A percentile compares a stretch with the other conserved stretches of the same genome.
These are phyloP conservation scores for Fraxinus latifolia DNA, from an alignment of 305 asterid genomes.

Conservation along the genomic window DNA sequence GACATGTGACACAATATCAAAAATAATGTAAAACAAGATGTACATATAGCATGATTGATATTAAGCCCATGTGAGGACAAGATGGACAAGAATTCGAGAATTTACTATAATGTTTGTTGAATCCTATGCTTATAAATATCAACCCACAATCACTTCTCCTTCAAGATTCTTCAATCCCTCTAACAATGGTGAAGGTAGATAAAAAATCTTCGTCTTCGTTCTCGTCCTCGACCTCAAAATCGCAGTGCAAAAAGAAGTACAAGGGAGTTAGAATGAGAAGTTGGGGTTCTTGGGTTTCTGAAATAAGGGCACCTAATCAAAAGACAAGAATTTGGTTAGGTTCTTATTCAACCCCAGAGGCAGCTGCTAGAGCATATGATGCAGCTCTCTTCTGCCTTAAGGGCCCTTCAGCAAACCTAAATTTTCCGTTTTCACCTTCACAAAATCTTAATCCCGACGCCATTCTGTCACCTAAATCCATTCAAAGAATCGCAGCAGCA, in stretches of 20 bases:
- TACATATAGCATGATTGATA: not conserved
- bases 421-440: slow-evolving; percentile 48
- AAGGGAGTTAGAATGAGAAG: slow-evolving; percentile 94
- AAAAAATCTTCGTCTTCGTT: slow-evolving; percentile 21
- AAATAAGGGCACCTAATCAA: slow-evolving; percentile 87
- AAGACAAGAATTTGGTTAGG: slow-evolving; percentile 93
- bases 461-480: slow-evolving; percentile 66
- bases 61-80: slow-evolving; percentile 23
- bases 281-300: slow-evolving; percentile 97
- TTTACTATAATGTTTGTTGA: not conserved
- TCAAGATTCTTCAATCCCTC: not conserved
- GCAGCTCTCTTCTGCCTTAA: slow-evolving; percentile 84
- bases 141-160: slow-evolving; percentile 28
- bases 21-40: too few species aligned
- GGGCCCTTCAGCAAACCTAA: slow-evolving; percentile 68
- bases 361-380: slow-evolving; percentile 94
- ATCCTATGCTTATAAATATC: slow-evolving; percentile 34
- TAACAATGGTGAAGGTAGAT: slow-evolving; percentile 53
- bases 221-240: not conserved
- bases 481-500: slow-evolving; percentile 61
- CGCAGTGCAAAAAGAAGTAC: slow-evolving; percentile 54
- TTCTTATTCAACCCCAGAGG: slow-evolving; percentile 84
- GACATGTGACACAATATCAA: too few species aligned
- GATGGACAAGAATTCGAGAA: not conserved
- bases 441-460: slow-evolving; percentile 19